Conservation (phyloP, 202 grass and related monocot species). For the Hordeum pubiflorum region DNA sequence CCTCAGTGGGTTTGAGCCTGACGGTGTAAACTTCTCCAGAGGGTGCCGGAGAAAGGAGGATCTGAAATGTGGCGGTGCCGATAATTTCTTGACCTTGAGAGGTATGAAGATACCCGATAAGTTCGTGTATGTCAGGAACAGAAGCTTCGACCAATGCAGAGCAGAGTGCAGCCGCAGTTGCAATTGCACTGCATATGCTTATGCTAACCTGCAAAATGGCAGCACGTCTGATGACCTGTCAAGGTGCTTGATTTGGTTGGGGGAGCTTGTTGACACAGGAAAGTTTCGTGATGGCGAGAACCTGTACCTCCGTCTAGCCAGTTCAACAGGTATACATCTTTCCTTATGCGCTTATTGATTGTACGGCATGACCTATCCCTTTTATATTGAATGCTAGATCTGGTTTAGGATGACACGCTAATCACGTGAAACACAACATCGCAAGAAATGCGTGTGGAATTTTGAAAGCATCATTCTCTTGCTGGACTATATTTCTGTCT, state of each 20-base stretch:
- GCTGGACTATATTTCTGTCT: not conserved
- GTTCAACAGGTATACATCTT: not conserved
- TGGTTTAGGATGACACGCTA: not conserved
- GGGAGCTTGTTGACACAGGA: constrained; percentile 26
- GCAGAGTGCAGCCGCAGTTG: constrained; percentile 5
- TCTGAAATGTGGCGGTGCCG: constrained; percentile 10
- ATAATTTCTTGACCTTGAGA: constrained; percentile 26
- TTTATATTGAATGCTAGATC: not conserved
- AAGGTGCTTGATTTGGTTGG: constrained; percentile 44
- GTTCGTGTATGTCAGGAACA: not conserved
- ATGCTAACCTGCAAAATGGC: constrained; percentile 4
- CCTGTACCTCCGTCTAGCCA: constrained; percentile 34
- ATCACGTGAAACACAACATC: not conserved
- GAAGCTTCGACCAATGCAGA: constrained; percentile 21
- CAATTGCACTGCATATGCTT: constrained; percentile 42
- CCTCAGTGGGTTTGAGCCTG: constrained; percentile 27
- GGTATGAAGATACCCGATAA: constrained; percentile 35
- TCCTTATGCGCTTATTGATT: not conserved
- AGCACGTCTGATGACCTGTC: not conserved
- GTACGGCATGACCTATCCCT: not conserved
- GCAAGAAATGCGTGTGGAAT: not conserved
- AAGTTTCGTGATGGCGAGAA: not conserved
- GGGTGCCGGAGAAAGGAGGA: constrained; percentile 35
- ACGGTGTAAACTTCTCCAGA: not conserved
- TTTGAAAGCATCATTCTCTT: not conserved